Percentiles rank a stretch among this genome's conserved stretches.
phyloP scores from a whole-genome alignment of 2,329 filamentous ascomycete species.

The Cyclaneusma minus region DNA sequence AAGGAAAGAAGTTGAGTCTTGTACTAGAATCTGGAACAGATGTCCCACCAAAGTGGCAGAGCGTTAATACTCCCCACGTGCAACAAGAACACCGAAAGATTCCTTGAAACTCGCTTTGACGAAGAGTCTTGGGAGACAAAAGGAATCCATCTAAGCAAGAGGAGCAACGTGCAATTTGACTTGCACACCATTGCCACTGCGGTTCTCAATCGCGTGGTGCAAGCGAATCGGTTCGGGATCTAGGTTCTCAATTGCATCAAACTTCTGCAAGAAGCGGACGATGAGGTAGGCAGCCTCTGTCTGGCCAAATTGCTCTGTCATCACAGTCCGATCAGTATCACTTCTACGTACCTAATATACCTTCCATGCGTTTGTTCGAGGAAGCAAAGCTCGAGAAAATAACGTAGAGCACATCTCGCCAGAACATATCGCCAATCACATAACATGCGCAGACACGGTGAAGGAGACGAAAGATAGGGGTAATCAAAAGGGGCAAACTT shows the following conservation, averaged over 20 bases:
- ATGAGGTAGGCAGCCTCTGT: background rate
- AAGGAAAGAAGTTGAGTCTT: background rate
- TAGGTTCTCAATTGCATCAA: conserved; percentile 12
- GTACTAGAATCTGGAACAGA: background rate
- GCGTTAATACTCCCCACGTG: too few species aligned
- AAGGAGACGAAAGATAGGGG: too few species aligned
- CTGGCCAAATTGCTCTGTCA: background rate
- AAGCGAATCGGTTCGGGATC: conserved; percentile 12
- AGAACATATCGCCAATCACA: too few species aligned
- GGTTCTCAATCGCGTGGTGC: conserved; percentile 17
- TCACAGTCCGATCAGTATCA: too few species aligned
- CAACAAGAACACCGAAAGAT: too few species aligned
- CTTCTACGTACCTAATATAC: too few species aligned
- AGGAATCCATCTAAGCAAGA: conserved; percentile 2
- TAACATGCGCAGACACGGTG: conserved; percentile 4
- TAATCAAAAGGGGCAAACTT: background rate
- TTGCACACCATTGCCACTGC: conserved; percentile 14
- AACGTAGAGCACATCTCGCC: too few species aligned
- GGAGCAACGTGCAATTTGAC: conserved; percentile 13
- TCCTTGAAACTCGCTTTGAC: too few species aligned
- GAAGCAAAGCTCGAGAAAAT: too few species aligned
- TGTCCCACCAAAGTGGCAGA: too few species aligned
- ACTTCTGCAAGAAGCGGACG: background rate
- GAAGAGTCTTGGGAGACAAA: too few species aligned
- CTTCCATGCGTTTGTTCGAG: too few species aligned